Conservation (phyloP, 2,329 filamentous ascomycete species). For the Cladosporium sp. region DNA sequence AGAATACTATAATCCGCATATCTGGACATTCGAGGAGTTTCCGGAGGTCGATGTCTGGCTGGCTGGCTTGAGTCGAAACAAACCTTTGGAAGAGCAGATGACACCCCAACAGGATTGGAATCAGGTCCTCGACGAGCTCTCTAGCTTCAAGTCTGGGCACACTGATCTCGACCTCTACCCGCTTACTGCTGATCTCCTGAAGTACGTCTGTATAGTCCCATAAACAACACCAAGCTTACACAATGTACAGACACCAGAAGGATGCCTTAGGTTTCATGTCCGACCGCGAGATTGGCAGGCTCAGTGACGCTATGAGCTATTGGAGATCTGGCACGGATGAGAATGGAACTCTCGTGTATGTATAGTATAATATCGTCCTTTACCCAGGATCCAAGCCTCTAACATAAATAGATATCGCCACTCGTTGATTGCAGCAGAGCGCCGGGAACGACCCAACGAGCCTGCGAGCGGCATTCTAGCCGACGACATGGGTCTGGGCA, state of each 20-base stretch:
- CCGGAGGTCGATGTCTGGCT: not conserved
- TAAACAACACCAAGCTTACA: not conserved
- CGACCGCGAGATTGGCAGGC: not conserved
- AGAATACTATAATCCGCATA: not conserved
- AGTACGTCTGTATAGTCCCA: not conserved
- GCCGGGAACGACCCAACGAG: not conserved
- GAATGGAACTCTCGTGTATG: not conserved
- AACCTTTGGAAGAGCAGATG: not conserved
- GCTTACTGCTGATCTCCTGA: not conserved
- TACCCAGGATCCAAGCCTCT: not conserved
- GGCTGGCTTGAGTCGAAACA: not conserved
- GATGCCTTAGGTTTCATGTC: not conserved
- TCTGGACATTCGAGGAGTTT: not conserved
- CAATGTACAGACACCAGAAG: not conserved
- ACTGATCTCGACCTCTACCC: not conserved
- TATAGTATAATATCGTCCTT: not conserved
- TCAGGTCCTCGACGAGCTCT: not conserved
- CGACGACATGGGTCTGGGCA: constrained; percentile 96
- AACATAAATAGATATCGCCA: constrained; percentile 8
- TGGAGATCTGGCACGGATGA: not conserved
- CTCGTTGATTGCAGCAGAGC: constrained; percentile 2
- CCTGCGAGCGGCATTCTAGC: constrained; percentile 74
- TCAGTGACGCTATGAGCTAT: not conserved
- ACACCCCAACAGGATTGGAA: not conserved
- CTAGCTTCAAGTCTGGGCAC: not conserved